These are phyloP conservation scores for Carex sylvatica DNA, from an alignment of 202 grass and related monocot species.

Conservation along the genomic window DNA sequence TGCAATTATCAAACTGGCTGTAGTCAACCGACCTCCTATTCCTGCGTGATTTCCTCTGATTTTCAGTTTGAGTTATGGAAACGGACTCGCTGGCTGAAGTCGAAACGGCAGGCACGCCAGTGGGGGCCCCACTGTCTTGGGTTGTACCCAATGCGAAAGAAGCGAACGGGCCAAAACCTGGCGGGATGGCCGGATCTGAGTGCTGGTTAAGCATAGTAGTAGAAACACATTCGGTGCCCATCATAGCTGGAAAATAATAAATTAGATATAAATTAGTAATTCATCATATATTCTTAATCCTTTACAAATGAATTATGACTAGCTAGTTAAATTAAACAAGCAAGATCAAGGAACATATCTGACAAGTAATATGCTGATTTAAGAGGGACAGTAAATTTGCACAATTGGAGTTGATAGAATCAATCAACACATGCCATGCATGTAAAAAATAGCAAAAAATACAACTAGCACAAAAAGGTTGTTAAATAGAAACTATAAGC, in stretches of 20 bases:
- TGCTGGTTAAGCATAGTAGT: conserved; percentile 48
- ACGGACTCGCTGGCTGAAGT: conserved; percentile 28
- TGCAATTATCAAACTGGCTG: conserved; percentile 56
- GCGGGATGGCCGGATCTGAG: conserved; percentile 65
- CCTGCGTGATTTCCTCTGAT: conserved; percentile 64
- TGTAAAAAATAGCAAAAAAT: neutral
- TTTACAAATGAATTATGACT: neutral
- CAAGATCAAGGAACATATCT: neutral
- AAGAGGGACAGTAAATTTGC: neutral
- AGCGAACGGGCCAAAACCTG: conserved; percentile 72
- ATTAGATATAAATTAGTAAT: conserved; percentile 10
- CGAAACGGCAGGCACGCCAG: conserved; percentile 5
- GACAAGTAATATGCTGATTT: neutral
- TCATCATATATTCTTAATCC: neutral
- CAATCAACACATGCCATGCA: neutral
- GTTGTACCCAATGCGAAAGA: conserved; percentile 34
- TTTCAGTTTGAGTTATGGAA: conserved; percentile 38
- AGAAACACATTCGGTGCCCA: conserved; percentile 69
- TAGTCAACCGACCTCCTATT: conserved; percentile 74
- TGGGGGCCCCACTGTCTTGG: conserved; percentile 35
- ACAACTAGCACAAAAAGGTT: conserved; percentile 1
- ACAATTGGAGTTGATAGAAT: neutral
- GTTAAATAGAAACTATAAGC: neutral
- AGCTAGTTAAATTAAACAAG: neutral
- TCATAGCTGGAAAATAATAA: conserved; percentile 39